Evolutionary conservation across 2,329 filamentous ascomycete genomes (phyloP).

Genomic region (Aspergillus aculeatus): DNA sequence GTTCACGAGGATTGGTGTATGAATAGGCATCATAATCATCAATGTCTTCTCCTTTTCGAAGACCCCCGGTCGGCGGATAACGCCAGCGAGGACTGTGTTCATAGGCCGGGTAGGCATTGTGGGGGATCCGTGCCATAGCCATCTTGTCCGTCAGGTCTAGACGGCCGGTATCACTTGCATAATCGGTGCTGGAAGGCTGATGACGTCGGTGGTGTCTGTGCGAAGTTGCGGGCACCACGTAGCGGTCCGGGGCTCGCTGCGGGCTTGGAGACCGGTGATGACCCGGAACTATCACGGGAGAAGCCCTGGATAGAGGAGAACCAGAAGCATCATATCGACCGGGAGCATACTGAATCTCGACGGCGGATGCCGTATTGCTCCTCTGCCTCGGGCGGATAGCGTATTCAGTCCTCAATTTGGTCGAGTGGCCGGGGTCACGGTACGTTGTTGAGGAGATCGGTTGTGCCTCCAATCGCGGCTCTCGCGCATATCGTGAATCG

Average conservation of each 20-base stretch:
- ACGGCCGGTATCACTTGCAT: slow-evolving; percentile 38
- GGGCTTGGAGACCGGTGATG: slow-evolving; percentile 35
- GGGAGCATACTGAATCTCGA: slow-evolving; percentile 28
- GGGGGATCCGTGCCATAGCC: slow-evolving; percentile 20
- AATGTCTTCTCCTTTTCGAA: slow-evolving; percentile 38
- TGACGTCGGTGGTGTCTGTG: slow-evolving; percentile 30
- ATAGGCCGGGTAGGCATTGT: slow-evolving; percentile 28
- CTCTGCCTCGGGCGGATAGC: slow-evolving; percentile 36
- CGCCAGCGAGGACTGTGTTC: slow-evolving; percentile 24
- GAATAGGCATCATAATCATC: slow-evolving; percentile 46
- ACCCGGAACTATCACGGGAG: slow-evolving; percentile 29
- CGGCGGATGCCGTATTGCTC: slow-evolving; percentile 34
- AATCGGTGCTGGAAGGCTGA: slow-evolving; percentile 35
- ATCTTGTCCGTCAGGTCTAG: slow-evolving; percentile 23
- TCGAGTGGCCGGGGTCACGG: slow-evolving; percentile 30
- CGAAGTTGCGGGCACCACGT: slow-evolving; percentile 33
- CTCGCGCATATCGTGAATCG: slow-evolving; percentile 25
- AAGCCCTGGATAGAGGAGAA: slow-evolving; percentile 19
- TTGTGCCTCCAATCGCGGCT: slow-evolving; percentile 34
- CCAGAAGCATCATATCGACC: slow-evolving; percentile 30
- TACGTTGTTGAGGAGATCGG: slow-evolving; percentile 35
- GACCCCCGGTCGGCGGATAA: slow-evolving; percentile 30
- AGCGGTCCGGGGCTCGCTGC: slow-evolving; percentile 33
- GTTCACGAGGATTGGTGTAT: slow-evolving; percentile 48
- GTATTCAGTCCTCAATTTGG: slow-evolving; percentile 39